Conservation (phyloP, 306 rosid genomes). For the Cucurbita maxima region DNA sequence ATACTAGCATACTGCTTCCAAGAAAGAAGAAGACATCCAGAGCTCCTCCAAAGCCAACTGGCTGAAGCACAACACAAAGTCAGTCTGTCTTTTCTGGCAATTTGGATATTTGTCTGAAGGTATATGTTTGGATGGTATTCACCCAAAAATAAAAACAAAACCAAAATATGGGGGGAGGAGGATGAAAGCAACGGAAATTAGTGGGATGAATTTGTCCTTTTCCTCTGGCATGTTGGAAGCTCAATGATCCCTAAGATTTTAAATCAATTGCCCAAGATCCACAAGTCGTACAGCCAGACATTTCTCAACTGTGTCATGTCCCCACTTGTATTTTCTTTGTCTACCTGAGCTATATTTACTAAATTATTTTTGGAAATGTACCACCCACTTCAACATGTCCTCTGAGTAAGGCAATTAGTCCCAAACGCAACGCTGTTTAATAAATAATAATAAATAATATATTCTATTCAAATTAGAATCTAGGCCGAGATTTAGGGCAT, state of each 20-base stretch:
- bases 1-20: neutral
- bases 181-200: neutral
- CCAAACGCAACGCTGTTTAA: neutral
- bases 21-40: constrained; percentile 1
- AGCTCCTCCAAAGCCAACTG: neutral
- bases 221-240: neutral
- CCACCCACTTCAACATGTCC: neutral
- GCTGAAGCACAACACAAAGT: neutral
- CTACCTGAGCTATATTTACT: neutral
- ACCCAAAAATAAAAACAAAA: neutral
- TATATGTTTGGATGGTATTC: neutral
- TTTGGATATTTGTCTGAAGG: neutral
- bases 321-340: neutral
- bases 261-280: neutral
- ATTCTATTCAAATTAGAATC: neutral
- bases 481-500: neutral
- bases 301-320: neutral
- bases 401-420: neutral
- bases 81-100: constrained; percentile 1
- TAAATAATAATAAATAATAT: neutral
- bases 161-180: neutral
- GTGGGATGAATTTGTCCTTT: neutral
- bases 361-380: neutral
- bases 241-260: neutral
- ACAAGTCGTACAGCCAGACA: neutral